phyloP scores from a whole-genome alignment of 2,329 filamentous ascomycete genomes.

The Ceratocystis alfenasii region DNA sequence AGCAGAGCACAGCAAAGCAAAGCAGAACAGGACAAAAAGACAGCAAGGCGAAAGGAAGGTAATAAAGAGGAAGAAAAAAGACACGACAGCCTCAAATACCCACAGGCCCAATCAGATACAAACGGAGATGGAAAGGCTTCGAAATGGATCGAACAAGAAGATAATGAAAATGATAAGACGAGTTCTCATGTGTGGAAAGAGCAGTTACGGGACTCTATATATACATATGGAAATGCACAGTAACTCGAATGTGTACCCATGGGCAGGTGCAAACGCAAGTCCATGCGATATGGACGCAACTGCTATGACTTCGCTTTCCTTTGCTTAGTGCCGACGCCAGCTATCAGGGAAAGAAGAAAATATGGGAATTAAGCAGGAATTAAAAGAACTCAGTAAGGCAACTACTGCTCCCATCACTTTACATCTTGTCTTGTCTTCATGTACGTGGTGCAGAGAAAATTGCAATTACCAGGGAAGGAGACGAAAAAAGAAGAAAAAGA shows the following conservation, averaged over 20 bases:
- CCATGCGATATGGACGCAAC: not conserved
- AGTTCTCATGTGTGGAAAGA: not conserved
- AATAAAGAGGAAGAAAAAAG: not conserved
- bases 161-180: not conserved
- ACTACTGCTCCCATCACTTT: not conserved
- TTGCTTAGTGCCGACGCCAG: not conserved
- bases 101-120: not conserved
- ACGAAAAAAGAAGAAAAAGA: too few relatives aligned
- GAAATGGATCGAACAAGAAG: not conserved
- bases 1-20: not conserved
- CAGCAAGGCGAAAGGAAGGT: not conserved
- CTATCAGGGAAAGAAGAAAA: not conserved
- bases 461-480: too few relatives aligned
- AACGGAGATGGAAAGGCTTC: slow-evolving; percentile 3
- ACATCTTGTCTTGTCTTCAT: slow-evolving; percentile 3
- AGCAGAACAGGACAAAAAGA: not conserved
- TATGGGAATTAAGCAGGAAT: not conserved
- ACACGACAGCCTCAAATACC: not conserved
- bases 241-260: not conserved
- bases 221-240: not conserved
- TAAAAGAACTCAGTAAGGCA: not conserved
- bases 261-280: not conserved
- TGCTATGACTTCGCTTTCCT: not conserved
- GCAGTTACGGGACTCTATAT: not conserved
- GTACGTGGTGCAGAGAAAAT: not conserved